Evolutionary conservation across 2,329 filamentous ascomycete species (phyloP).

Genomic region (Xylaria sp.): DNA sequence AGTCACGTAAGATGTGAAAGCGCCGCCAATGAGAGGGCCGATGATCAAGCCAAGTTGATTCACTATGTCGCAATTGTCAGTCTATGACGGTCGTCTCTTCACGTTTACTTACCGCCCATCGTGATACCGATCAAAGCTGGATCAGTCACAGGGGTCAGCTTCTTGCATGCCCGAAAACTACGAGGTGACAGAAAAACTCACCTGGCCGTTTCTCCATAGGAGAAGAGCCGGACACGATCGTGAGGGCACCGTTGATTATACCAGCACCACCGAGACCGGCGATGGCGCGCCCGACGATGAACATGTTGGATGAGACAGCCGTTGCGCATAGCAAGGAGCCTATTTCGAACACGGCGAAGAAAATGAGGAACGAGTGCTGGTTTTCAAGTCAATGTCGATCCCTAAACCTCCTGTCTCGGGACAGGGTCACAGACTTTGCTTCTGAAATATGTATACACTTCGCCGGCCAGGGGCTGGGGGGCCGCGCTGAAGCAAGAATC

Average conservation of each 20-base stretch:
- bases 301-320: conserved; percentile 53
- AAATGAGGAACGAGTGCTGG: conserved; percentile 43
- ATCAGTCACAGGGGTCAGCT: background rate
- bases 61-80: background rate
- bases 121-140: conserved; percentile 37
- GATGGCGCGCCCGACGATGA: conserved; percentile 59
- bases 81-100: background rate
- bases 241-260: conserved; percentile 56
- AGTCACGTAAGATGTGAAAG: conserved; percentile 26
- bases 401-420: too few relatives aligned
- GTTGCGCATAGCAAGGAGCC: conserved; percentile 56
- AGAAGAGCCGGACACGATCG: conserved; percentile 53
- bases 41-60: conserved; percentile 1
- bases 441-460: background rate
- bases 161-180: too few relatives aligned
- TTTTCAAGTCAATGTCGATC: conserved; percentile 13
- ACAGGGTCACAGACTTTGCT: background rate
- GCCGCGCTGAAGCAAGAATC: background rate
- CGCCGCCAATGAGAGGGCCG: conserved; percentile 20
- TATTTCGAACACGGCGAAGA: conserved; percentile 57
- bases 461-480: background rate
- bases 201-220: conserved; percentile 47
- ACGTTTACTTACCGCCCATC: conserved; percentile 27
- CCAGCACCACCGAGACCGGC: conserved; percentile 57
- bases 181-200: conserved; percentile 7